Percentiles rank a stretch among this genome's conserved stretches.
Conservation (phyloP, 768 basidiomycete genomes). For the Trametes cubensis region DNA sequence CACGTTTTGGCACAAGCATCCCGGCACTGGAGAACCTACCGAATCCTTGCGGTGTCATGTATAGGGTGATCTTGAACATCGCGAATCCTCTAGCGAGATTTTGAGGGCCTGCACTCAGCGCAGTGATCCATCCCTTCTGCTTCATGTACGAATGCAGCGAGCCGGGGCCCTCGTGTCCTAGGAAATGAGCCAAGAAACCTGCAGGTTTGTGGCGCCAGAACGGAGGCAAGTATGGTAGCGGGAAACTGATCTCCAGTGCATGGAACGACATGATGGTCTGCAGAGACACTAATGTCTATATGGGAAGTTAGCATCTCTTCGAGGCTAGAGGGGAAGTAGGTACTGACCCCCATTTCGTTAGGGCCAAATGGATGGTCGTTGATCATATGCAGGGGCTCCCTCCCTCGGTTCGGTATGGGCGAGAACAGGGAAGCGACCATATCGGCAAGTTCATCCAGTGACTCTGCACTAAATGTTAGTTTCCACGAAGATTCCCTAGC, state of each 20-base stretch:
- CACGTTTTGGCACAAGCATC: too few relatives aligned
- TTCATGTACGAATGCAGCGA: conserved; percentile 92
- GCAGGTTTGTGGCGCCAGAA: conserved; percentile 80
- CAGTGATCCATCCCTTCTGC: conserved; percentile 82
- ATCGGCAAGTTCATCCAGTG: conserved; percentile 69
- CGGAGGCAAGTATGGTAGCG: conserved; percentile 70
- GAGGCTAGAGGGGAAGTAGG: not conserved
- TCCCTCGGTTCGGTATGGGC: conserved; percentile 64
- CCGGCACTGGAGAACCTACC: conserved; percentile 49
- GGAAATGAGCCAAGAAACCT: conserved; percentile 74
- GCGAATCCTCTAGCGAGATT: conserved; percentile 80
- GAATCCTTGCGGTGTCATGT: conserved; percentile 85
- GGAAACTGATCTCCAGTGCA: conserved; percentile 80
- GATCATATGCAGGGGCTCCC: conserved; percentile 62
- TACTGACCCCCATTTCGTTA: conserved; percentile 69
- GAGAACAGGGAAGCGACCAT: conserved; percentile 71
- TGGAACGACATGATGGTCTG: conserved; percentile 90
- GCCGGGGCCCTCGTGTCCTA: conserved; percentile 92
- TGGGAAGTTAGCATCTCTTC: conserved; percentile 13
- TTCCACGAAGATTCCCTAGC: not conserved
- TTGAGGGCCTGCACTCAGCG: conserved; percentile 69
- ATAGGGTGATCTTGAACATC: conserved; percentile 82
- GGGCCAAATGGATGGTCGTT: conserved; percentile 76
- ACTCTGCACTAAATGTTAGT: conserved; percentile 48
- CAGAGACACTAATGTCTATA: conserved; percentile 77